These are phyloP conservation scores for Chloropicon primus DNA, from an alignment of 139 green algal species.

Conservation along the genomic window DNA sequence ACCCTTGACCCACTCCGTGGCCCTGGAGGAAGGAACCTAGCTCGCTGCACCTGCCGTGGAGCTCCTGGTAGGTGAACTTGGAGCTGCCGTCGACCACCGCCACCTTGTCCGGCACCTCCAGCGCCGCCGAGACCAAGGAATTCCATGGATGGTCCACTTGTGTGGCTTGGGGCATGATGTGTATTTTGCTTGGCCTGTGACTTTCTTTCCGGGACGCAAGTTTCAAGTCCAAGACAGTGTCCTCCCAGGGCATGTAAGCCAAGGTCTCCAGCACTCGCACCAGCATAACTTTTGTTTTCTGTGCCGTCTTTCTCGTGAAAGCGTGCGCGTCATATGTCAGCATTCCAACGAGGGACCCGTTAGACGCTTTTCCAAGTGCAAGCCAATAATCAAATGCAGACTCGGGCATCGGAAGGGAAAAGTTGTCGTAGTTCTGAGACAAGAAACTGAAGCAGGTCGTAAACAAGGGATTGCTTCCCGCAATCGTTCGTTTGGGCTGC, in stretches of 20 bases:
- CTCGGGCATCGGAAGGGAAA: not conserved
- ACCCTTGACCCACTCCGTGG: constrained; percentile 14
- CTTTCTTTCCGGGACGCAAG: not conserved
- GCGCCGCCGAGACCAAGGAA: not conserved
- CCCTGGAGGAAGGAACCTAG: not conserved
- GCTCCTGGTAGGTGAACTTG: not conserved
- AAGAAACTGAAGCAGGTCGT: not conserved
- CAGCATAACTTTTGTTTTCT: not conserved
- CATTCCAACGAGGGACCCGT: not conserved
- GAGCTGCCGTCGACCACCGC: not conserved
- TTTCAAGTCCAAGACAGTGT: not conserved
- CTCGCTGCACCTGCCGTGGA: not conserved
- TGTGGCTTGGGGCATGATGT: not conserved
- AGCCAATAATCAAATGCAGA: not conserved
- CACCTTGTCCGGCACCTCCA: not conserved
- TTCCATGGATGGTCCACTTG: not conserved
- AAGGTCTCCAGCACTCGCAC: not conserved
- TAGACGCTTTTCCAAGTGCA: not conserved
- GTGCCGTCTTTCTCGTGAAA: not conserved
- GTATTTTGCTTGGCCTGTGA: not conserved
- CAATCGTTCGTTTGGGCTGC: not conserved
- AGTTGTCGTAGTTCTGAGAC: not conserved
- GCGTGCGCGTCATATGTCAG: not conserved
- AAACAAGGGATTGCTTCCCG: not conserved
- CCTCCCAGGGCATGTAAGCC: not conserved